Evolutionary conservation across 805 yeast species (phyloP), one percentile per base, ranked within the genome.

Genomic region (Cyberlindnera suaveolens): DNA sequence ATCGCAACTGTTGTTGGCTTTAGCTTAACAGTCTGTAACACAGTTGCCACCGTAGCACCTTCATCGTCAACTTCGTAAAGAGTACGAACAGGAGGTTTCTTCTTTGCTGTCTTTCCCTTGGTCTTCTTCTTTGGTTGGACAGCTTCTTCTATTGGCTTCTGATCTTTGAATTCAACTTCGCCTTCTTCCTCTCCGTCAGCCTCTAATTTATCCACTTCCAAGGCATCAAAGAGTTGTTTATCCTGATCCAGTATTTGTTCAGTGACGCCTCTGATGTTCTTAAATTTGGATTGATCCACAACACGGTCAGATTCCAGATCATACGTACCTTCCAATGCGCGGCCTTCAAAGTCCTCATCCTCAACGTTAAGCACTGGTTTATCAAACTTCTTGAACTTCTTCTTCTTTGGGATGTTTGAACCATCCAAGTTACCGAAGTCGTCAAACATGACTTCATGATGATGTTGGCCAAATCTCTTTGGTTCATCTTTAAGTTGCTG

Each of bases 1-100:
- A 60, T 44, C 17, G 33, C 31, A 10, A 36, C 68, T 41, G 55
- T 58, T 5, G 65, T 54, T 35, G 72, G 70, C n/a, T 50, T 51
- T 15, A 56, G 60, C 15, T 39, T 56, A 18, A 48, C 47, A 9
- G 61, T 63, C 39, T 58, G 63, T 3, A 60, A 56, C 10, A 49
- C 52, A 13, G 61, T 56, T 5, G 49, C 61, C 14, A 51, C 45
- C 8, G 60, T 56, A 31, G 17, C 41, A 38, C 58, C 62, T 20
- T 43, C 56, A 16, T 53, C 65, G 34, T 57, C 60, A 34, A 48
- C 43, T 38, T 50, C 62, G 33, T 53, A 58, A 11, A 57, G 48
- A 7, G 57, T 53, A 39, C 54, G 62, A 6, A 44, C 41, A 37
- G 39, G 16, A 26, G 44, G 6, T 13, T 46, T 31, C 23, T 20